phyloP scores from a whole-genome alignment of 2,329 filamentous ascomycete species.

The Lachnellula willkommii region DNA sequence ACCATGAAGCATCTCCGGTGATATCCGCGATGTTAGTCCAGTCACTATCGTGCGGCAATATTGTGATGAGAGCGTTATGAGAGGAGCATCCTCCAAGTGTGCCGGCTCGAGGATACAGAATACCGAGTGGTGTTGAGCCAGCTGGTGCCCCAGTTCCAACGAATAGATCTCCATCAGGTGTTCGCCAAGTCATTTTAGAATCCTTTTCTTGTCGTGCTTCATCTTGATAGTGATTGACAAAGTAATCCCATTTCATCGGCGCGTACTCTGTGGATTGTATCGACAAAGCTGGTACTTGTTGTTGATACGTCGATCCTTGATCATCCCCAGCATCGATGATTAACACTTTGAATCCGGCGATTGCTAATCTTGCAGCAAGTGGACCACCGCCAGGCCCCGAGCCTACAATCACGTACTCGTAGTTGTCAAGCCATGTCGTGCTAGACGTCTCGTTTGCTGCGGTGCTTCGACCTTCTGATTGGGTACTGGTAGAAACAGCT shows the following conservation, averaged over 20 bases:
- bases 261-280: conserved; percentile 32
- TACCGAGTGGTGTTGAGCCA: conserved; percentile 22
- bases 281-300: conserved; percentile 44
- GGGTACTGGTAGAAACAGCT: no score
- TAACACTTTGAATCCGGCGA: conserved; percentile 47
- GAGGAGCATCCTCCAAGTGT: conserved; percentile 28
- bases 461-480: no score
- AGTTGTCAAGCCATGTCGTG: background rate
- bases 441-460: no score
- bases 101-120: conserved; percentile 29
- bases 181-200: conserved; percentile 34
- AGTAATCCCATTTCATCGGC: conserved; percentile 47
- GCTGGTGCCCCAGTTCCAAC: conserved; percentile 24
- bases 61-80: conserved; percentile 22
- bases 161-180: conserved; percentile 20
- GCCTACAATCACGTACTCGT: conserved; percentile 38
- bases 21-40: conserved; percentile 21
- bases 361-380: conserved; percentile 44
- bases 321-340: conserved; percentile 51
- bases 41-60: conserved; percentile 19
- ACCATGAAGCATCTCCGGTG: conserved; percentile 25
- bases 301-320: conserved; percentile 37
- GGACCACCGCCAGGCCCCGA: conserved; percentile 48
- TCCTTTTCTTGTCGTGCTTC: conserved; percentile 10
- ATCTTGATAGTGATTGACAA: conserved; percentile 16